Conservation (phyloP, 2,329 filamentous ascomycete genomes). For the Alternaria tenuissima region DNA sequence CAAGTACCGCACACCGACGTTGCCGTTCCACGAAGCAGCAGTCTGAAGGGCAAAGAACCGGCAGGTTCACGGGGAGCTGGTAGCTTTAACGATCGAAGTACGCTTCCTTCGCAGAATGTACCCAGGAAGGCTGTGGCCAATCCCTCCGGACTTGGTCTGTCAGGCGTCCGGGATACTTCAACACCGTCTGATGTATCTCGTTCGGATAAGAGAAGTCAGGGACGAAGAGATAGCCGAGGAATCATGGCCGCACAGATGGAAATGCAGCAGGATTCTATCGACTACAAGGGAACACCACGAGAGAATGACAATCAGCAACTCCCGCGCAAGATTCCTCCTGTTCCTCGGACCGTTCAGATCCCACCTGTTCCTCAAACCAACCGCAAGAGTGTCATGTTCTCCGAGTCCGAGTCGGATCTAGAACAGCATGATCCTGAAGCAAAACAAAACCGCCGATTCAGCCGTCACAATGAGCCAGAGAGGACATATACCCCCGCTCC, state of each 20-base stretch:
- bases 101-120: conserved; percentile 28
- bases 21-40: conserved; percentile 30
- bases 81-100: conserved; percentile 44
- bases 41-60: conserved; percentile 46
- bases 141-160: conserved; percentile 43
- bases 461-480: conserved; percentile 55
- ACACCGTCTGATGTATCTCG: conserved; percentile 41
- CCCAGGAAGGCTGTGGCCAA: conserved; percentile 33
- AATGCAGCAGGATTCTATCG: conserved; percentile 51
- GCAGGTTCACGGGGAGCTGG: conserved; percentile 34
- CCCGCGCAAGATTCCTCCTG: conserved; percentile 21
- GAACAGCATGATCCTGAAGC: conserved; percentile 34
- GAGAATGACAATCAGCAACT: conserved; percentile 46
- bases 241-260: conserved; percentile 48
- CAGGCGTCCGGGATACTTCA: conserved; percentile 40
- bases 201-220: conserved; percentile 41
- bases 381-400: conserved; percentile 55
- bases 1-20: conserved; percentile 28
- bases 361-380: conserved; percentile 42
- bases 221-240: conserved; percentile 44
- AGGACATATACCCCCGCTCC: conserved; percentile 64
- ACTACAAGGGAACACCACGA: conserved; percentile 45
- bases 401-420: conserved; percentile 34
- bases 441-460: conserved; percentile 42
- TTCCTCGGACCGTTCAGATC: conserved; percentile 6